Conservation (phyloP, 371 early-diverging fungal genomes). For the Rhizopus microsporus region DNA sequence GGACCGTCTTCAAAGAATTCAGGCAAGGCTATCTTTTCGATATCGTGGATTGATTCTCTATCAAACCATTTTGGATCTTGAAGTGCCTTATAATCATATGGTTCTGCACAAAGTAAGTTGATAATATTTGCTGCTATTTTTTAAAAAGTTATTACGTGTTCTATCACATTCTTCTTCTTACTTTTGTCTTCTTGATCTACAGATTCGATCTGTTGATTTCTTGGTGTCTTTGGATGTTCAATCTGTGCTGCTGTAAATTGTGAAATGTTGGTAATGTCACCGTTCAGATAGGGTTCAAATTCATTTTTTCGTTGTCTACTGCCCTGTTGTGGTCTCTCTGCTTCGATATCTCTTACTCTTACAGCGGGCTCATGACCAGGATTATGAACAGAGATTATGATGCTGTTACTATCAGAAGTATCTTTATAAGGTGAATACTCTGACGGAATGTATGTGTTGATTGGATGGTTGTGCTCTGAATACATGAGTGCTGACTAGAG, state of each 20-base stretch:
- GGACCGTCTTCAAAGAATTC: constrained; percentile 84
- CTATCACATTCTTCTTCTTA: constrained; percentile 12
- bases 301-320: constrained; percentile 63
- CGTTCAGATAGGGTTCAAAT: constrained; percentile 67
- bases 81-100: constrained; percentile 23
- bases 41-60: constrained; percentile 72
- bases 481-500: too few relatives aligned
- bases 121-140: neutral
- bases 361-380: constrained; percentile 36
- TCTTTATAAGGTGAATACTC: neutral
- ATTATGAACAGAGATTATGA: constrained; percentile 14
- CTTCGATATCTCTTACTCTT: constrained; percentile 41
- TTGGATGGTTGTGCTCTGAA: too few relatives aligned
- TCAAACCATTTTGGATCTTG: constrained; percentile 76
- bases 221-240: constrained; percentile 25
- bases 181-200: constrained; percentile 11
- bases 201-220: neutral
- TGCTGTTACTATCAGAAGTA: neutral
- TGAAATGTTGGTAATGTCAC: constrained; percentile 67
- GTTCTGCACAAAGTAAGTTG: constrained; percentile 8
- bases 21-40: constrained; percentile 86
- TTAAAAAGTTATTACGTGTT: constrained; percentile 11
- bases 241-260: constrained; percentile 40
- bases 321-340: constrained; percentile 44
- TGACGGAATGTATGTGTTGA: neutral